Evolutionary conservation across 1,284 basidiomycete genomes (phyloP).

Genomic region (Cutaneotrichosporon sp.): DNA sequence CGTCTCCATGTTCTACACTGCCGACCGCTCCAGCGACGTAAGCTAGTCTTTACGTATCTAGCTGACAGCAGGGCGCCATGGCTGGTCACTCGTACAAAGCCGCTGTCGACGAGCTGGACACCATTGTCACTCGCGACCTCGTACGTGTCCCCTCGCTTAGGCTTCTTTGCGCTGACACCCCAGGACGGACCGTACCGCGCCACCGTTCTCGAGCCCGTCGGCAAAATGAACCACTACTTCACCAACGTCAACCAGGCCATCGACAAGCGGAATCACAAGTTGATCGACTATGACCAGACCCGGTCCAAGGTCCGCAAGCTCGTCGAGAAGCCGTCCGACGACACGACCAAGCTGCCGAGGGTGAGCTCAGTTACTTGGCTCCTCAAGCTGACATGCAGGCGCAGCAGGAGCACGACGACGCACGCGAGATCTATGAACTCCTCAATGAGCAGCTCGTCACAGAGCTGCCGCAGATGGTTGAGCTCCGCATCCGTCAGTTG

Average conservation of each 20-base stretch:
- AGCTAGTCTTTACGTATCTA: slow-evolving; percentile 7
- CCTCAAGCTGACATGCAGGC: slow-evolving; percentile 53
- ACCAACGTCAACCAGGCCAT: slow-evolving; percentile 92
- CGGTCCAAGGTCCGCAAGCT: slow-evolving; percentile 82
- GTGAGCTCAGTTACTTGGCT: slow-evolving; percentile 50
- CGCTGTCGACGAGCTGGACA: slow-evolving; percentile 89
- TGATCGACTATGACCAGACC: slow-evolving; percentile 89
- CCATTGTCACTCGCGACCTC: slow-evolving; percentile 75
- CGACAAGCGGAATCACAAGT: slow-evolving; percentile 93
- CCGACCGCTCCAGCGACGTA: slow-evolving; percentile 71
- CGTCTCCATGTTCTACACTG: slow-evolving; percentile 86
- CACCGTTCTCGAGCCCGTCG: slow-evolving; percentile 89
- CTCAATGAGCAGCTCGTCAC: slow-evolving; percentile 86
- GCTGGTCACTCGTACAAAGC: slow-evolving; percentile 94
- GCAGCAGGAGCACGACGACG: slow-evolving; percentile 90
- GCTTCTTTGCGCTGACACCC: neutral
- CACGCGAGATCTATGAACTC: slow-evolving; percentile 86
- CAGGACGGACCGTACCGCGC: slow-evolving; percentile 91
- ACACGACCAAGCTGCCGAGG: slow-evolving; percentile 81
- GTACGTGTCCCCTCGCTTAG: slow-evolving; percentile 50
- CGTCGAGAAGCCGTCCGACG: slow-evolving; percentile 88
- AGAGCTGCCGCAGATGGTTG: slow-evolving; percentile 87
- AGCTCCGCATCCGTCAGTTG: slow-evolving; percentile 76
- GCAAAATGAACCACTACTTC: slow-evolving; percentile 94
- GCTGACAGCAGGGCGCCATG: slow-evolving; percentile 67